Evolutionary conservation across 441 rosid species (phyloP), one percentile per base, ranked within the genome.

Genomic region (Pelargonium fulgidum): DNA sequence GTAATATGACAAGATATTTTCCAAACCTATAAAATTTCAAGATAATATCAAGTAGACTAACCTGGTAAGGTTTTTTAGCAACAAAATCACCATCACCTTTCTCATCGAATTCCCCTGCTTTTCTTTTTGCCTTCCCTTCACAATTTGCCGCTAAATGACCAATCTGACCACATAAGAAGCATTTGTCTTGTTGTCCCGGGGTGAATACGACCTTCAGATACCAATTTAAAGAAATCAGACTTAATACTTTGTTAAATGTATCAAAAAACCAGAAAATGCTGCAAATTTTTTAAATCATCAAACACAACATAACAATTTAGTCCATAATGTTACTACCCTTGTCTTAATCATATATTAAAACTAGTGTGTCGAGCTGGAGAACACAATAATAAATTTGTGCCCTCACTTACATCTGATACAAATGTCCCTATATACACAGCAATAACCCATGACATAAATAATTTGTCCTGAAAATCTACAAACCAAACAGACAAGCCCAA

Each of bases 81-180:
- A 87, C 85, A 69, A 68, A 75, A 47, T 12, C 72, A 68, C 56
- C 84, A 69, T 85, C 96, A 72, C 91, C 88, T 75, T 94, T 90
- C 84, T 94, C 98, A 85, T 94, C 97, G 78, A 89, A 94, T 71
- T 94, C 93, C 42, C 96, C 96, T 48, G 97, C 83, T 74, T 86
- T 94, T 68, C 85, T 85, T 83, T 94, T 94, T 9, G 82, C 87
- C 79, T 89, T 87, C 72, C 99, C 99, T 80, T 90, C 89, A 77
- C 99, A 94, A 77, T 72, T 48, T 75, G 97, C 83, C 2, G 97
- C 97, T 69, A 88, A 67, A 85, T 94, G 99, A 48, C 99, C 99
- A 81, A 87, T 75, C 72, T 94, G 99, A 80, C 98, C 99, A 76
- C 99, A 94, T 63, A 90, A 64, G 81, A 92, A 89, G 85, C 99